phyloP scores from a whole-genome alignment of 2,329 filamentous ascomycete genomes.

The Colletotrichum filicis region DNA sequence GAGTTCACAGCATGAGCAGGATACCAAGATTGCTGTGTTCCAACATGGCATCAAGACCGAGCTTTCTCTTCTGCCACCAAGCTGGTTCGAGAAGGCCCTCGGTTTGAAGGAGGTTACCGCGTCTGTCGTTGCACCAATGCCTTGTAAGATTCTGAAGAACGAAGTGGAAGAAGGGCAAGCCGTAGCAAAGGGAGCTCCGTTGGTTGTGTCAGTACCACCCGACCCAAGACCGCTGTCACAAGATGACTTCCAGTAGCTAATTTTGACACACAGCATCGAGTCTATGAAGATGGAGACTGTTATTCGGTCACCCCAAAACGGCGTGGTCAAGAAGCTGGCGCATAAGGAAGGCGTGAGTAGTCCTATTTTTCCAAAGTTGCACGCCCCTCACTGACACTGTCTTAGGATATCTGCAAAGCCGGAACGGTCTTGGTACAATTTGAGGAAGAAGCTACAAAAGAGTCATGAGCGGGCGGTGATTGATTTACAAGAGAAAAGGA shows the following conservation, averaged over 20 bases:
- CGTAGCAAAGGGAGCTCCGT: slow-evolving; percentile 85
- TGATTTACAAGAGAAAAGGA: neutral
- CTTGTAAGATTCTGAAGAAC: slow-evolving; percentile 93
- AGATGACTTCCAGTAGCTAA: slow-evolving; percentile 38
- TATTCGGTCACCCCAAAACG: slow-evolving; percentile 80
- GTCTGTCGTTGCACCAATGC: slow-evolving; percentile 93
- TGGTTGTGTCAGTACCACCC: slow-evolving; percentile 77
- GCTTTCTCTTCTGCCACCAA: slow-evolving; percentile 68
- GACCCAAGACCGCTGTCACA: neutral
- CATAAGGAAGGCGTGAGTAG: slow-evolving; percentile 79
- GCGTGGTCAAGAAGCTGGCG: slow-evolving; percentile 76
- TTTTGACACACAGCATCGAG: slow-evolving; percentile 67
- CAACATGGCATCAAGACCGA: slow-evolving; percentile 72
- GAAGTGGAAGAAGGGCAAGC: slow-evolving; percentile 84
- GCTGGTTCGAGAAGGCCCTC: slow-evolving; percentile 89
- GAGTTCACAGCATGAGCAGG: slow-evolving; percentile 59
- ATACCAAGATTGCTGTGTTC: slow-evolving; percentile 79
- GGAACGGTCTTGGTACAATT: slow-evolving; percentile 81
- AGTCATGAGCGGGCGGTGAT: slow-evolving; percentile 9
- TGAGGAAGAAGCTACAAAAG: slow-evolving; percentile 59
- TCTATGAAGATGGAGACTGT: slow-evolving; percentile 94
- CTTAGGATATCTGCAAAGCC: slow-evolving; percentile 80
- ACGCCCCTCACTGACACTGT: slow-evolving; percentile 35
- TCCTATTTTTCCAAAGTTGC: neutral
- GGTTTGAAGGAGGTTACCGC: slow-evolving; percentile 84